Conservation (phyloP, 2,329 filamentous ascomycete genomes). For the Xylariaceae sp. region DNA sequence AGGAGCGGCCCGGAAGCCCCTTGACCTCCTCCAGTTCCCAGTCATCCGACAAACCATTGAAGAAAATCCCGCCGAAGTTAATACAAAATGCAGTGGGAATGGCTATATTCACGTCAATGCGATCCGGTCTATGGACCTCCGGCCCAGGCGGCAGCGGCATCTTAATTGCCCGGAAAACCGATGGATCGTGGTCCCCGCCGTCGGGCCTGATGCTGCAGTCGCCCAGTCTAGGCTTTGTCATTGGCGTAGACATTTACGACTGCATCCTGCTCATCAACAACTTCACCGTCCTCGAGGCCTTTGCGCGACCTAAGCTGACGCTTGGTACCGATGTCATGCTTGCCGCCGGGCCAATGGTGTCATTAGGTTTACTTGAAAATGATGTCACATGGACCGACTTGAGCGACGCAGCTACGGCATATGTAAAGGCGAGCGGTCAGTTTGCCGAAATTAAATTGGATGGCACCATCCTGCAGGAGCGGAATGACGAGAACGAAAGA, state of each 20-base stretch:
- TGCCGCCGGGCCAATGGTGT: conserved; percentile 66
- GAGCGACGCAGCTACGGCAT: conserved; percentile 51
- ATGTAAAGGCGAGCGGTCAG: conserved; percentile 54
- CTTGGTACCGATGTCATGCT: conserved; percentile 76
- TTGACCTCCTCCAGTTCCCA: conserved; percentile 38
- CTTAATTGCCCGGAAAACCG: conserved; percentile 74
- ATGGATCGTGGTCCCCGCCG: conserved; percentile 86
- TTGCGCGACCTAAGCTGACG: conserved; percentile 72
- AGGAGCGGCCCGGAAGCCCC: conserved; percentile 33
- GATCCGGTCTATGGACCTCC: conserved; percentile 84
- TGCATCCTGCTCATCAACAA: conserved; percentile 92
- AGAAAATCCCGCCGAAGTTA: conserved; percentile 81
- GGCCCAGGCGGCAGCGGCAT: conserved; percentile 88
- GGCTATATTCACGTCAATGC: conserved; percentile 93
- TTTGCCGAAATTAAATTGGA: conserved; percentile 50
- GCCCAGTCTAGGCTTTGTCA: conserved; percentile 78
- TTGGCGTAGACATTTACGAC: conserved; percentile 92
- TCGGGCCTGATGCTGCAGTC: conserved; percentile 90
- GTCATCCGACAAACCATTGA: conserved; percentile 50
- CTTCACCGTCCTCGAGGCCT: conserved; percentile 73
- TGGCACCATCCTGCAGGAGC: conserved; percentile 52
- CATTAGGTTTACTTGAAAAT: conserved; percentile 46
- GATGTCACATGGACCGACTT: conserved; percentile 48
- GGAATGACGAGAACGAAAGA: conserved; percentile 54
- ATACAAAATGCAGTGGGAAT: conserved; percentile 86